Evolutionary conservation across 2,329 filamentous ascomycete species (phyloP), one percentile per base, ranked within the genome.

Genomic region (Leptographium galeiforme): DNA sequence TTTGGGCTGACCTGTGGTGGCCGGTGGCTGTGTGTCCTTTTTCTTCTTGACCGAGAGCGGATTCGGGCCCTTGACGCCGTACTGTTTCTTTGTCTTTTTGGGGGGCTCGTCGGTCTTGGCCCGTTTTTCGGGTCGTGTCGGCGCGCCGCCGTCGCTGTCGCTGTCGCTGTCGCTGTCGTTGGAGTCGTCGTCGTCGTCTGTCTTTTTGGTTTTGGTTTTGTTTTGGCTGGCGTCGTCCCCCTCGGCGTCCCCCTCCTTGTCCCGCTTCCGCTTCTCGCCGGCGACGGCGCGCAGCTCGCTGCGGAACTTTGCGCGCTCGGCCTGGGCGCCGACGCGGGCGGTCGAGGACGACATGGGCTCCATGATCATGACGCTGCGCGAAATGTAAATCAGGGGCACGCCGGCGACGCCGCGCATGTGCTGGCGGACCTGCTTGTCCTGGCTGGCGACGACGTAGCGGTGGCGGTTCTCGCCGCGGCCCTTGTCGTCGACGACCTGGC

Each of bases 361-460:
- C 72, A 87, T 75, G 53, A 85, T 82, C 79, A 91, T 87, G 52
- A 94, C 86, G 57, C 82, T 82, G 30, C 59, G 56, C 38, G 52
- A 51, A 54, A 91, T 85, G 64, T 91, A 91, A 48, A 93, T 78
- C 57, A 91, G 66, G 19, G 87, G 87, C 49, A 88, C 84, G 19
- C 85, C 87, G 30, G 79, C 75, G 19, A 90, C 75, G n/a, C 68
- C 69, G 50, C 86, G 76, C 70, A 91, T 74, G 59, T 72, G 70
- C 48, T 75, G 73, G 59, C 87, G 72, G 47, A 87, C 74, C 44
- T 80, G 77, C 30, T 73, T 67, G 58, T 85, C 83, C 66, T 91
- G 87, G 57, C 79, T 84, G 10, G 87, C 87, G 19, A 91, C 82
- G 13, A 89, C 79, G 63, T 91, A 91, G 55, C 84, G 77, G 63